phyloP scores from a whole-genome alignment of 306 rosid species.

The Ormosia emarginata region DNA sequence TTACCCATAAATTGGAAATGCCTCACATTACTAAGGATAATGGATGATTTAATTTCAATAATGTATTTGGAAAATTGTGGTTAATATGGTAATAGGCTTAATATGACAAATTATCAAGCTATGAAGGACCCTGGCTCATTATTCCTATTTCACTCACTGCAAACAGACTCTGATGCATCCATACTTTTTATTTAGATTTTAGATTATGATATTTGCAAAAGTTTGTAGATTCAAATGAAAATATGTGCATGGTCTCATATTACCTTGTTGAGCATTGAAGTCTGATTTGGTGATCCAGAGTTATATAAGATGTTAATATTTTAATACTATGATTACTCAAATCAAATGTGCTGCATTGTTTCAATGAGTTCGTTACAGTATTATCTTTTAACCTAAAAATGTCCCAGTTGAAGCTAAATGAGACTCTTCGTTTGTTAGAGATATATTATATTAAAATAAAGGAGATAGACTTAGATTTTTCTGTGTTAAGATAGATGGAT shows the following conservation, averaged over 20 bases:
- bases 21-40: neutral
- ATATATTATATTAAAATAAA: neutral
- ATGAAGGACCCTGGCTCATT: neutral
- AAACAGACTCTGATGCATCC: neutral
- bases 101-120: neutral
- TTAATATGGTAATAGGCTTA: neutral
- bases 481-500: neutral
- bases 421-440: neutral
- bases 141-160: constrained; percentile 8
- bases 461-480: neutral
- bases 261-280: neutral
- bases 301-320: neutral
- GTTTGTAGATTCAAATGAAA: neutral
- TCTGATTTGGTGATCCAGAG: neutral
- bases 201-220: neutral
- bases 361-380: neutral
- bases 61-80: neutral
- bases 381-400: neutral
- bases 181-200: neutral
- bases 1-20: neutral
- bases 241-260: neutral
- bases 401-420: neutral
- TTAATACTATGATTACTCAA: neutral
- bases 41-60: constrained; percentile 4
- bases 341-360: neutral